Evolutionary conservation across 2,329 filamentous ascomycete genomes (phyloP).

Genomic region (Hypoxylon sp.): DNA sequence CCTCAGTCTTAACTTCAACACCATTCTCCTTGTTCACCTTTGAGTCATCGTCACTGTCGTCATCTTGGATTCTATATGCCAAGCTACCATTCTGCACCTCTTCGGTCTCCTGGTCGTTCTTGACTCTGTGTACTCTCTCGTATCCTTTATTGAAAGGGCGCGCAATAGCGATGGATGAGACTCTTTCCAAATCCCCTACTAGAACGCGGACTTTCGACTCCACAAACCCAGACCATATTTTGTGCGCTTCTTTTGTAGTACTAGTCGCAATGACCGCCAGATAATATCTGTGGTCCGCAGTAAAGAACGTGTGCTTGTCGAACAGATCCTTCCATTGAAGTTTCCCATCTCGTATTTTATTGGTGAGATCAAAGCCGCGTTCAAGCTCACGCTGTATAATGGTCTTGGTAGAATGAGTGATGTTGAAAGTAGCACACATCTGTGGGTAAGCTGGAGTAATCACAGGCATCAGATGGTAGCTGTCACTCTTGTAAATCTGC

Average conservation of each 20-base stretch:
- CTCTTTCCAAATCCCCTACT: constrained; percentile 85
- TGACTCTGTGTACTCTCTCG: constrained; percentile 83
- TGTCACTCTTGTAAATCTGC: constrained; percentile 83
- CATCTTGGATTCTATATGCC: constrained; percentile 60
- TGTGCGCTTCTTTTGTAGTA: constrained; percentile 85
- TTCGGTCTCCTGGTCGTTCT: constrained; percentile 64
- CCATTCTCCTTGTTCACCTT: constrained; percentile 51
- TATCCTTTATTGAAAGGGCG: constrained; percentile 96
- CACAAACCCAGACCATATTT: constrained; percentile 90
- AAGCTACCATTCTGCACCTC: constrained; percentile 70
- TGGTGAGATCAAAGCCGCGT: constrained; percentile 81
- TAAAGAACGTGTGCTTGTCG: constrained; percentile 92
- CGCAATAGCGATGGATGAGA: constrained; percentile 83
- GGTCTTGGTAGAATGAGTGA: constrained; percentile 86
- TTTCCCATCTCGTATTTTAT: constrained; percentile 83
- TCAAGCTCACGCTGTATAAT: constrained; percentile 88
- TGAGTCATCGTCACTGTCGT: constrained; percentile 41
- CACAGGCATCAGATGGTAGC: constrained; percentile 94
- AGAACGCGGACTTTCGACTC: constrained; percentile 93
- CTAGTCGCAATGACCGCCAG: constrained; percentile 88
- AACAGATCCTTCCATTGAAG: constrained; percentile 90
- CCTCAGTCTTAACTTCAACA: constrained; percentile 64
- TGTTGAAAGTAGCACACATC: constrained; percentile 97
- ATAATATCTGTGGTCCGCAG: constrained; percentile 93
- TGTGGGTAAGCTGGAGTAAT: constrained; percentile 98